Percentiles rank a stretch among this genome's conserved stretches.
phyloP scores from a whole-genome alignment of 306 rosid species.

The Ziziphus jujuba region DNA sequence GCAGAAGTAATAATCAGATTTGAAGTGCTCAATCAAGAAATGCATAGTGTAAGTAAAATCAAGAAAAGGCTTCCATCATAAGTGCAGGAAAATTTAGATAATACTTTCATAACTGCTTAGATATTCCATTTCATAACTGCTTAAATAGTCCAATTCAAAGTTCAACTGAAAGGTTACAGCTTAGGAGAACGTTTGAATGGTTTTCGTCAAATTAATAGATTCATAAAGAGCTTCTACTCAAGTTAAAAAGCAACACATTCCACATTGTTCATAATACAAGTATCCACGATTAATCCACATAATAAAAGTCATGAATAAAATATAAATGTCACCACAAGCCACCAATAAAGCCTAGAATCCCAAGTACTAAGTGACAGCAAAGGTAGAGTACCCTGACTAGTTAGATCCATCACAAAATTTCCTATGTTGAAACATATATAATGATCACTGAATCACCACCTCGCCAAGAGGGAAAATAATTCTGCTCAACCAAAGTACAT shows the following conservation, averaged over 20 bases:
- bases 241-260: neutral
- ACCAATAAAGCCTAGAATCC: neutral
- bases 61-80: neutral
- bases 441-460: too few relatives aligned
- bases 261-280: neutral
- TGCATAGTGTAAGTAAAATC: neutral
- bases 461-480: too few relatives aligned
- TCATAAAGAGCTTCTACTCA: neutral
- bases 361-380: too few relatives aligned
- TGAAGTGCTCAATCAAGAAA: neutral
- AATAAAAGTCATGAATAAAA: neutral
- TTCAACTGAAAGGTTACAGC: neutral
- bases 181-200: neutral
- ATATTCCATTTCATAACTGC: neutral
- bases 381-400: too few relatives aligned
- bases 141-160: neutral
- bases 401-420: too few relatives aligned
- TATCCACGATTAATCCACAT: neutral
- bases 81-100: neutral
- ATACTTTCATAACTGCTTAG: neutral
- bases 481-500: neutral
- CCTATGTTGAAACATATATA: too few relatives aligned
- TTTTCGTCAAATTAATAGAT: neutral
- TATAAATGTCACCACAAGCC: neutral
- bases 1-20: slow-evolving; percentile 18